Conservation (phyloP, 352 stramenopile genomes). For the Pythium guiyangense region DNA sequence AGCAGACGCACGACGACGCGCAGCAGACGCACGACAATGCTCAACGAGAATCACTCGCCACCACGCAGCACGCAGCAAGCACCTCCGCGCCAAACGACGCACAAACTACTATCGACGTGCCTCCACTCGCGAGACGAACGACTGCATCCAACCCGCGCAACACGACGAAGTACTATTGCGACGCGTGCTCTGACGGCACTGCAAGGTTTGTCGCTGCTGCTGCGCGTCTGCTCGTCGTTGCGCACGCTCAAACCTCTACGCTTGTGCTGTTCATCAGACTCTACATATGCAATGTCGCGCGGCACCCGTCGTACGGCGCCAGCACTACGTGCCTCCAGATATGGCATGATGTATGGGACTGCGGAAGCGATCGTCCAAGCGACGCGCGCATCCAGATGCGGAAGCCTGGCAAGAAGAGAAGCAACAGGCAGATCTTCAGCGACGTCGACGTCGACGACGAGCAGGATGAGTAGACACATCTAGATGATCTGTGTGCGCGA, state of each 20-base stretch:
- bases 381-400: background rate
- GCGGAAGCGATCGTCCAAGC: background rate
- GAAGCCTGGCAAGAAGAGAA: background rate
- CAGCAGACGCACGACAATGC: no score
- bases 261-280: background rate
- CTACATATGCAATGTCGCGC: background rate
- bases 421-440: background rate
- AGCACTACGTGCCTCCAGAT: no score
- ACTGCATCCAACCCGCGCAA: background rate
- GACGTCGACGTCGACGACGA: background rate
- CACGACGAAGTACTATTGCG: background rate
- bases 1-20: no score
- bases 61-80: no score
- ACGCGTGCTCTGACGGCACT: background rate
- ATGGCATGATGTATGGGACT: no score
- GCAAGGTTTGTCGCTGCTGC: background rate
- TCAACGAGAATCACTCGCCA: no score
- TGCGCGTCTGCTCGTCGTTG: background rate
- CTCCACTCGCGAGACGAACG: background rate
- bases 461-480: background rate
- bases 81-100: no score
- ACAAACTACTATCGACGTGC: no score
- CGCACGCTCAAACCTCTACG: background rate
- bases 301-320: background rate
- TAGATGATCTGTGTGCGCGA: background rate